Evolutionary conservation across 2,329 filamentous ascomycete genomes (phyloP).

Genomic region (Monosporascus sp.): DNA sequence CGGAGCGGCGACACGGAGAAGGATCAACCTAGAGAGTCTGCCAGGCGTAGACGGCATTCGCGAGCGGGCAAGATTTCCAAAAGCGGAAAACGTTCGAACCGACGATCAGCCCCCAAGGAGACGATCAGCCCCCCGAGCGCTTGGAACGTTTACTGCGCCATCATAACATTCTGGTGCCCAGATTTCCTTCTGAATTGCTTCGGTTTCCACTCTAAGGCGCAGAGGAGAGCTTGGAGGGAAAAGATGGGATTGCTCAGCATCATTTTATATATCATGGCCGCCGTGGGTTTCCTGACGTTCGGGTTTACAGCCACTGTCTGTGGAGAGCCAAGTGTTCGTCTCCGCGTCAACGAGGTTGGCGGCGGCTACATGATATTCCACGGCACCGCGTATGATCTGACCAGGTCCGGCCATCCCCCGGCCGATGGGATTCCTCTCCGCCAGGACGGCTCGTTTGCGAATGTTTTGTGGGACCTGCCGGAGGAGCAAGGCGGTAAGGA

Average conservation of each 20-base stretch:
- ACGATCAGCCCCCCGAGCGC: constrained; percentile 73
- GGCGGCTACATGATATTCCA: constrained; percentile 93
- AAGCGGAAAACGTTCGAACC: constrained; percentile 44
- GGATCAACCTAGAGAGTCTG: constrained; percentile 23
- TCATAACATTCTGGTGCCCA: constrained; percentile 92
- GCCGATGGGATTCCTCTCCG: constrained; percentile 68
- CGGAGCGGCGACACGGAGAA: constrained; percentile 35
- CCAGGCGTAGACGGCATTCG: constrained; percentile 35
- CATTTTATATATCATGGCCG: constrained; percentile 78
- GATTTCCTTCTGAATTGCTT: constrained; percentile 80
- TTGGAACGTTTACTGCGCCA: constrained; percentile 93
- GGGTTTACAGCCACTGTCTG: constrained; percentile 91
- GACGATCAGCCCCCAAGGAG: constrained; percentile 47
- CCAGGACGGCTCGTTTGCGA: constrained; percentile 49
- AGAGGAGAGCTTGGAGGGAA: constrained; percentile 91
- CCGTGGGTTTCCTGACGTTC: constrained; percentile 94
- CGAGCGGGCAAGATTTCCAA: constrained; percentile 61
- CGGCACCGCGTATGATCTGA: constrained; percentile 81
- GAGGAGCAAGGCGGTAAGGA: constrained; percentile 82
- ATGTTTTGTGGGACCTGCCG: constrained; percentile 82
- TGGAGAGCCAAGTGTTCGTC: constrained; percentile 61
- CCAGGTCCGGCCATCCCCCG: constrained; percentile 68
- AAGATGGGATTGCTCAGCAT: constrained; percentile 97
- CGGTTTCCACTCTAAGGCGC: constrained; percentile 76
- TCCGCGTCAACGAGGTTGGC: constrained; percentile 78